Conservation (phyloP, 805 yeast species). For the Wickerhamia fluorescens region DNA sequence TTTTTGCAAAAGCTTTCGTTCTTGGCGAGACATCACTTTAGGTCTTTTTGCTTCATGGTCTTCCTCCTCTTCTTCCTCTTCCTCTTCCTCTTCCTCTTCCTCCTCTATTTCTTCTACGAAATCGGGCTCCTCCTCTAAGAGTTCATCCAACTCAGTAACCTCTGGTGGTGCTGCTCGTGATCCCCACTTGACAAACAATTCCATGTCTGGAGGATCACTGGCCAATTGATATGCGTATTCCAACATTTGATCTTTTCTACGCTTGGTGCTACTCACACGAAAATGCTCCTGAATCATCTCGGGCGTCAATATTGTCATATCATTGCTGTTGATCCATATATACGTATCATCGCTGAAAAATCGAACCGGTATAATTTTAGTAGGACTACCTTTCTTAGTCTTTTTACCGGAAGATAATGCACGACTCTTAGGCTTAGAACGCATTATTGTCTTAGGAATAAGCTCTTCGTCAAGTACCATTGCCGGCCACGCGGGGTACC, state of each 20-base stretch:
- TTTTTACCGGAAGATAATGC: slow-evolving; percentile 1
- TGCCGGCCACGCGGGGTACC: slow-evolving; percentile 90
- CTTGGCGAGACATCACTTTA: slow-evolving; percentile 1
- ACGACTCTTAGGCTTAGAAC: slow-evolving; percentile 41
- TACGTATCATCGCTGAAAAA: slow-evolving; percentile 69
- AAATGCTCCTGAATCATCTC: slow-evolving; percentile 38
- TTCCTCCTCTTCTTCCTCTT: slow-evolving; percentile 9
- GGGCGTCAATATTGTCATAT: slow-evolving; percentile 39
- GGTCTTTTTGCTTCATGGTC: slow-evolving; percentile 7
- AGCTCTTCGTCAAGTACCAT: slow-evolving; percentile 58
- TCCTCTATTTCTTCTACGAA: slow-evolving; percentile 5
- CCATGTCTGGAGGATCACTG: slow-evolving; percentile 36
- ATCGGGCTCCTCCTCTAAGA: slow-evolving; percentile 10
- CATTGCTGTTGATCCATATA: slow-evolving; percentile 54
- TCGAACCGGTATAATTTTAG: slow-evolving; percentile 44
- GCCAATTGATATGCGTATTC: slow-evolving; percentile 50
- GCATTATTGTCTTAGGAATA: slow-evolving; percentile 50
- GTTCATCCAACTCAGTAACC: slow-evolving; percentile 9
- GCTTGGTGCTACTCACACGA: slow-evolving; percentile 13
- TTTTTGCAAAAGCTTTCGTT: slow-evolving; percentile 4
- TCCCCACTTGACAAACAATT: slow-evolving; percentile 32
- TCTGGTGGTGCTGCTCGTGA: slow-evolving; percentile 38
- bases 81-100: slow-evolving; percentile 10
- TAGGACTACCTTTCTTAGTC: slow-evolving; percentile 9
- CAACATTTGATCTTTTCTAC: slow-evolving; percentile 39